Evolutionary conservation across 768 basidiomycete species (phyloP).

Genomic region (Trametes cinnabarina): DNA sequence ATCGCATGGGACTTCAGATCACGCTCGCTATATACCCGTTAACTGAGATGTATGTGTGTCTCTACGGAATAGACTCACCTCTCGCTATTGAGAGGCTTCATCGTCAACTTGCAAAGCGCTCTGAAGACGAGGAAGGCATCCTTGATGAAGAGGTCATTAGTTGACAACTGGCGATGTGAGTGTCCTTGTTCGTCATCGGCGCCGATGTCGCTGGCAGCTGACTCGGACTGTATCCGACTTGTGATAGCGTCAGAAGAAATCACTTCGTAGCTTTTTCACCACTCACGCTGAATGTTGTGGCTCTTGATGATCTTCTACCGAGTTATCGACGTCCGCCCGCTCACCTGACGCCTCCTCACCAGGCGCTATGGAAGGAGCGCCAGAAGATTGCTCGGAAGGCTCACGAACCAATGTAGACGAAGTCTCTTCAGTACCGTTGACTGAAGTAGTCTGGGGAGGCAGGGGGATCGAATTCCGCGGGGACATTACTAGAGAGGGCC

Average conservation of each 20-base stretch:
- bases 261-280: neutral
- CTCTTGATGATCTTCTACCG: neutral
- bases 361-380: neutral
- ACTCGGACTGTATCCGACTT: constrained; percentile 20
- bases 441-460: constrained; percentile 13
- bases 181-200: constrained; percentile 17
- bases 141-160: constrained; percentile 91
- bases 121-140: constrained; percentile 98
- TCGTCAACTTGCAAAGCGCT: constrained; percentile 94
- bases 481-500: constrained; percentile 17
- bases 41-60: neutral
- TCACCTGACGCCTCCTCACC: constrained; percentile 8
- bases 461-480: constrained; percentile 17
- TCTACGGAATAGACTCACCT: constrained; percentile 51
- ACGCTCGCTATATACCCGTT: constrained; percentile 64
- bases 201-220: constrained; percentile 16
- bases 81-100: constrained; percentile 94
- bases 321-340: neutral
- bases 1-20: constrained; percentile 95
- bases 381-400: neutral
- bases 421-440: constrained; percentile 14
- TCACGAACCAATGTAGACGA: constrained; percentile 14
- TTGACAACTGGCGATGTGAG: constrained; percentile 48
- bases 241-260: neutral
- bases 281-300: constrained; percentile 19